Evolutionary conservation across 2,329 filamentous ascomycete species (phyloP), one percentile per base, ranked within the genome.

Genomic region (Penicillium sp.): DNA sequence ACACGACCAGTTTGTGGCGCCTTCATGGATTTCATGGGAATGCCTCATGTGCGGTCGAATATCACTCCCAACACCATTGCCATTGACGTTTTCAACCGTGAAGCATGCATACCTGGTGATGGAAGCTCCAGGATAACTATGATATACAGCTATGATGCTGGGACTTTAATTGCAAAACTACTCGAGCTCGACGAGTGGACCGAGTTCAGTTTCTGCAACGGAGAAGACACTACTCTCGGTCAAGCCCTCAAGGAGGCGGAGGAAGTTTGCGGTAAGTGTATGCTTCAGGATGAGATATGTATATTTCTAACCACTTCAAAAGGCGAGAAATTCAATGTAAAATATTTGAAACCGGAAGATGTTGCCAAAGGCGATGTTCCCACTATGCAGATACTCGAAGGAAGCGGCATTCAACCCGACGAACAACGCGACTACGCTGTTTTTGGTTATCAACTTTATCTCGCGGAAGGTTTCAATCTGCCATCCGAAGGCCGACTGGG

Each of bases 141-240:
- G 55, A 57, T 53, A 21, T 57, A 57, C 28, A 57, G 55, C 26
- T 57, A 54, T 33, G 55, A 57, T 51, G 55, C 55, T 34, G 51
- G 40, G 34, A 57, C 46, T 0, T 51, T 57, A 9, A 36, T 57
- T 40, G 55, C 48, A 10, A 57, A 57, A 43, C 24, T 57, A 16
- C 18, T 57, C 21, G 55, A 54, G 31, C 33, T 57, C 36, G 50
- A 57, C 11, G 55, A 57, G 18, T 57, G 55, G 55, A 26, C 55
- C 33, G 55, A 57, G 37, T 54, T 51, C 47, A 57, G 46, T 40
- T 51, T 52, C 29, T 57, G 55, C 42, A 48, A 47, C 36, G 55
- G 55, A n/a, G 55, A 54, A 28, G 51, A 57, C 21, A 57, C 48
- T 24, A 54, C 47, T 36, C 39, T 57, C 8, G 40, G 40, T 28